A percentile compares a stretch with the other conserved stretches of the same genome.
phyloP scores from a whole-genome alignment of 73 alveolate species.

The Effrenium voratum region DNA sequence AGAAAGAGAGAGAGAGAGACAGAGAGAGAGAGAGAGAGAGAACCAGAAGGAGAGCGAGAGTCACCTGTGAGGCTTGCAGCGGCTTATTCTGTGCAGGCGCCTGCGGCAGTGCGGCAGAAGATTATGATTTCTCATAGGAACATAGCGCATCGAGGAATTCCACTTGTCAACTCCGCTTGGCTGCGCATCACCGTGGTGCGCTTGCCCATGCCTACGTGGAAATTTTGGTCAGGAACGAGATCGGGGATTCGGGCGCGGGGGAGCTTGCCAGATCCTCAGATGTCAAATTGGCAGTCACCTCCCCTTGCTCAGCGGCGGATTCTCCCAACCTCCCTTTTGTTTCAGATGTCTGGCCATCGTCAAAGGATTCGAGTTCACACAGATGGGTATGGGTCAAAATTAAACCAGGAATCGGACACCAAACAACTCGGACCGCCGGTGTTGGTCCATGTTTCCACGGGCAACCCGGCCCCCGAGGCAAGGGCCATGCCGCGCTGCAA shows the following conservation, averaged over 20 bases:
- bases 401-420: background rate
- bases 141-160: background rate
- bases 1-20: no score
- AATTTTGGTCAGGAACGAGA: slow-evolving; percentile 53
- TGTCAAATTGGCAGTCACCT: no score
- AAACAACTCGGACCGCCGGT: background rate
- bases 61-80: slow-evolving; percentile 27
- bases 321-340: no score
- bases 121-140: no score
- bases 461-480: background rate
- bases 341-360: background rate
- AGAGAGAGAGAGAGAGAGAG: no score
- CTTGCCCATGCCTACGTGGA: no score
- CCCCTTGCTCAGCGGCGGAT: no score
- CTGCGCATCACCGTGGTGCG: no score
- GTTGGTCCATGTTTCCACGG: background rate
- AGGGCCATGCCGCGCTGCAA: slow-evolving; percentile 82
- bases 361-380: background rate
- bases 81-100: slow-evolving; percentile 33
- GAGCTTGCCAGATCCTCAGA: no score
- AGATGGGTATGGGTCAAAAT: background rate
- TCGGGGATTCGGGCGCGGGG: slow-evolving; percentile 81
- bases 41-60: no score
- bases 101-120: background rate
- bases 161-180: background rate